phyloP scores from a whole-genome alignment of 139 green algal genomes.

The Chlorella vulgaris region DNA sequence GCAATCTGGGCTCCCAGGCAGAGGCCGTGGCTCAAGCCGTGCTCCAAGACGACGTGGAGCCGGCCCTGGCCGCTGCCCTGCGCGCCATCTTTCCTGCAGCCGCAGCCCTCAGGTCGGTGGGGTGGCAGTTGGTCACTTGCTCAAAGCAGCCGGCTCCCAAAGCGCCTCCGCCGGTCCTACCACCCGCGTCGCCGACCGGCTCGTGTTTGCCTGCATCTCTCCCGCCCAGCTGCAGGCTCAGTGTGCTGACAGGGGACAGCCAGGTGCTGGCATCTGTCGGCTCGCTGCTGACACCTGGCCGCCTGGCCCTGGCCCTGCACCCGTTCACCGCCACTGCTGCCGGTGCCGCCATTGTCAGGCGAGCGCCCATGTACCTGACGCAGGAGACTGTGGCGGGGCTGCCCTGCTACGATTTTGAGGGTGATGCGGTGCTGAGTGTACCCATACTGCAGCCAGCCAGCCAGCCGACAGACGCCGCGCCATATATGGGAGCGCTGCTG shows the following conservation, averaged over 20 bases:
- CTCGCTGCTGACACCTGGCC: not conserved
- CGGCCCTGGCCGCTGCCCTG: not conserved
- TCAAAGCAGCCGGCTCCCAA: not conserved
- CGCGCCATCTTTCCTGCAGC: not conserved
- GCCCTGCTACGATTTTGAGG: constrained; percentile 21
- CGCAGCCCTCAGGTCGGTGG: not conserved
- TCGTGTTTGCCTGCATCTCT: not conserved
- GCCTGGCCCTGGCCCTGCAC: not conserved
- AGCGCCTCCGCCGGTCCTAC: too few relatives aligned
- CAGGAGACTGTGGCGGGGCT: not conserved
- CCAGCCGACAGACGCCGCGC: not conserved
- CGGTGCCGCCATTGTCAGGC: not conserved
- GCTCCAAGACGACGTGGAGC: not conserved
- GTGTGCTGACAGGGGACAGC: not conserved
- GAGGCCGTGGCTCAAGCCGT: not conserved
- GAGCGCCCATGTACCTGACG: not conserved
- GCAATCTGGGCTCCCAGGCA: not conserved
- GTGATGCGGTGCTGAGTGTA: not conserved
- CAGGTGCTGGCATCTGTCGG: not conserved
- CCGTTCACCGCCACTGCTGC: not conserved
- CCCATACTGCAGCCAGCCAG: not conserved
- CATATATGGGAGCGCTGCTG: constrained; percentile 15
- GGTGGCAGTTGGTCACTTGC: not conserved
- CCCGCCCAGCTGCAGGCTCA: not conserved
- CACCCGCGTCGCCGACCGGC: not conserved